Conservation (phyloP, 495 filamentous ascomycete genomes). For the Tuber magnatum region DNA sequence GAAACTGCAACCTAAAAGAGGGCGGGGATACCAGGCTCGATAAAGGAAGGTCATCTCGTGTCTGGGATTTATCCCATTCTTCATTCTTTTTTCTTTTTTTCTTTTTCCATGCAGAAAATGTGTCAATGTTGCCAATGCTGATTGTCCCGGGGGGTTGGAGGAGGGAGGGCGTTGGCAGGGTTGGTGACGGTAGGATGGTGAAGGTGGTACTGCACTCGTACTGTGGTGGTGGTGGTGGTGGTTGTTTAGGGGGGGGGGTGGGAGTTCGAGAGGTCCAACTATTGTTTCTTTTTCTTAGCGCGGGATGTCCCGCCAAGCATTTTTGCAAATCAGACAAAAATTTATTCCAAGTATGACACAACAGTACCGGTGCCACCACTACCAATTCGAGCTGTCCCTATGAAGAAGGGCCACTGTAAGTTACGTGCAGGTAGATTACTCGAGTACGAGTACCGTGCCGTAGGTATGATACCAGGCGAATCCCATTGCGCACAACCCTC, state of each 20-base stretch:
- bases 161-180: neutral
- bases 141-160: neutral
- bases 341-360: neutral
- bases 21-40: neutral
- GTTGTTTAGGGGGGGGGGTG: neutral
- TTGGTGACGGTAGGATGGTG: neutral
- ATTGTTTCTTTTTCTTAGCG: neutral
- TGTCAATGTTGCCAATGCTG: constrained; percentile 3
- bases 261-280: neutral
- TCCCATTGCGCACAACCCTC: neutral
- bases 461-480: neutral
- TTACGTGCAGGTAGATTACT: constrained; percentile 1
- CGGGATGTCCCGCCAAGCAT: neutral
- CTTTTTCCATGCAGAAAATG: neutral
- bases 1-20: neutral
- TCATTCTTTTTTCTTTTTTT: neutral
- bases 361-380: neutral
- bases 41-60: neutral
- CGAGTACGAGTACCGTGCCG: too few species aligned
- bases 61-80: neutral
- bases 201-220: too few species aligned
- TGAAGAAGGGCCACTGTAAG: neutral
- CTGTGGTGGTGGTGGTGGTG: neutral
- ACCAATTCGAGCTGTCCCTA: neutral
- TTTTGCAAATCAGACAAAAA: neutral